Evolutionary conservation across 2,329 filamentous ascomycete species (phyloP).

Genomic region (Mollisia scopiformis): DNA sequence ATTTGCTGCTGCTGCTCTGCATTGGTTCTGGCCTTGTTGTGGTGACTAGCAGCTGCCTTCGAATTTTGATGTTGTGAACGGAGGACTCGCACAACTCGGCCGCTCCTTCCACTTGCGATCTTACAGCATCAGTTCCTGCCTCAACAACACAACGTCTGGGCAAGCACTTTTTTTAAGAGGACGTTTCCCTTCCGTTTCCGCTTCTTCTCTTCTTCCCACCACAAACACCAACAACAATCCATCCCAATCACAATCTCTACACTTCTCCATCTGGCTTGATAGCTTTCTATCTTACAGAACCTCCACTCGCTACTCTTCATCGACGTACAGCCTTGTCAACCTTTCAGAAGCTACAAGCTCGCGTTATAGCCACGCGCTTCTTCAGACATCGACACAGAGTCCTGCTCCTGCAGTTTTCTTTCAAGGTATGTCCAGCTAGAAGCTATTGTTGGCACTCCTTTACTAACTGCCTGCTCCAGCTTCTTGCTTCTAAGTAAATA

Average conservation of each 20-base stretch:
- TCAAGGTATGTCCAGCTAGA: slow-evolving; percentile 24
- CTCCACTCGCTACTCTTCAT: slow-evolving; percentile 35
- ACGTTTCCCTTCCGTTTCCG: slow-evolving; percentile 5
- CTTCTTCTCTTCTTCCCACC: slow-evolving; percentile 7
- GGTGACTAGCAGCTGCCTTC: slow-evolving; percentile 1
- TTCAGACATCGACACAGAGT: slow-evolving; percentile 8
- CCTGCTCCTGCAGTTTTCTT: slow-evolving; percentile 8
- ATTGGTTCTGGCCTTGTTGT: background rate
- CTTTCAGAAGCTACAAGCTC: background rate
- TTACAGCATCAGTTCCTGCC: slow-evolving; percentile 17
- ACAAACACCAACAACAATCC: slow-evolving; percentile 27
- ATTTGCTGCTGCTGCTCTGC: slow-evolving; percentile 5
- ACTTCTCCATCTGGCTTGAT: slow-evolving; percentile 38
- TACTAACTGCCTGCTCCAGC: slow-evolving; percentile 21
- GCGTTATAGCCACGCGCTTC: slow-evolving; percentile 10
- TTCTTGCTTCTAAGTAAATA: slow-evolving; percentile 22
- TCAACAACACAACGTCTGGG: slow-evolving; percentile 2
- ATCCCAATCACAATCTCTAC: slow-evolving; percentile 34
- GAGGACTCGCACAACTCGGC: slow-evolving; percentile 2
- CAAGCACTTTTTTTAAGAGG: slow-evolving; percentile 6
- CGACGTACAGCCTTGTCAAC: slow-evolving; percentile 12
- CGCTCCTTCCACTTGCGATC: slow-evolving; percentile 5
- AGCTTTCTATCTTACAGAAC: slow-evolving; percentile 41
- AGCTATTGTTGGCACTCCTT: background rate
- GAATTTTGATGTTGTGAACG: slow-evolving; percentile 8